Evolutionary conservation across 129 eudicot species (phyloP).

Genomic region (Apium graveolens): DNA sequence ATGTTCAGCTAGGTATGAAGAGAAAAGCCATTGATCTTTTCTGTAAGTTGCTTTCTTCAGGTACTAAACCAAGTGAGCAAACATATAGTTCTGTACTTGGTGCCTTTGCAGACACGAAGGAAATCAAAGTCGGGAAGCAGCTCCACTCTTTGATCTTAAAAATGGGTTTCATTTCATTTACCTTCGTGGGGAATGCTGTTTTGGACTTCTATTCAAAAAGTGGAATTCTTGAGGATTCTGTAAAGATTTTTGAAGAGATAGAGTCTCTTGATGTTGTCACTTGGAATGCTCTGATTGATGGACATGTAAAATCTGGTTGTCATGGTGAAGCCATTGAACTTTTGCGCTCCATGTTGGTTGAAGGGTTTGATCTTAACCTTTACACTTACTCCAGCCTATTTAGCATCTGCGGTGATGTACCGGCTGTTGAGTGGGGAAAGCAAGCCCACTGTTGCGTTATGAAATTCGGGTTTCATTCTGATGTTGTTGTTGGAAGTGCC

Average conservation of each 20-base stretch:
- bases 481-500: slow-evolving; percentile 69
- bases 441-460: slow-evolving; percentile 53
- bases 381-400: slow-evolving; percentile 72
- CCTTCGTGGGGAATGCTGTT: slow-evolving; percentile 47
- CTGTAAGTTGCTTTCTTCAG: slow-evolving; percentile 29
- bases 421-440: slow-evolving; percentile 71
- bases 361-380: slow-evolving; percentile 42
- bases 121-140: slow-evolving; percentile 35
- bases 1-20: slow-evolving; percentile 35
- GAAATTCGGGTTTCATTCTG: slow-evolving; percentile 36
- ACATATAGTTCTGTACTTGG: slow-evolving; percentile 55
- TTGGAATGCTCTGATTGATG: slow-evolving; percentile 58
- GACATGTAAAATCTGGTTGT: slow-evolving; percentile 30
- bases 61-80: slow-evolving; percentile 47
- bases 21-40: slow-evolving; percentile 43
- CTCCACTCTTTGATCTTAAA: slow-evolving; percentile 52
- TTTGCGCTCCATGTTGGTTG: slow-evolving; percentile 36
- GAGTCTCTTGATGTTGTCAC: slow-evolving; percentile 45
- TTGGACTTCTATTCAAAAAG: slow-evolving; percentile 59
- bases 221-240: slow-evolving; percentile 25
- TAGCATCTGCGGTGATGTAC: slow-evolving; percentile 62
- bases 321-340: slow-evolving; percentile 32
- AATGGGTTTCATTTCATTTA: slow-evolving; percentile 40
- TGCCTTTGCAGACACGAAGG: slow-evolving; percentile 33
- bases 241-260: slow-evolving; percentile 43